Evolutionary conservation across 345 rosid genomes (phyloP).

Genomic region (Hibiscus syriacus): DNA sequence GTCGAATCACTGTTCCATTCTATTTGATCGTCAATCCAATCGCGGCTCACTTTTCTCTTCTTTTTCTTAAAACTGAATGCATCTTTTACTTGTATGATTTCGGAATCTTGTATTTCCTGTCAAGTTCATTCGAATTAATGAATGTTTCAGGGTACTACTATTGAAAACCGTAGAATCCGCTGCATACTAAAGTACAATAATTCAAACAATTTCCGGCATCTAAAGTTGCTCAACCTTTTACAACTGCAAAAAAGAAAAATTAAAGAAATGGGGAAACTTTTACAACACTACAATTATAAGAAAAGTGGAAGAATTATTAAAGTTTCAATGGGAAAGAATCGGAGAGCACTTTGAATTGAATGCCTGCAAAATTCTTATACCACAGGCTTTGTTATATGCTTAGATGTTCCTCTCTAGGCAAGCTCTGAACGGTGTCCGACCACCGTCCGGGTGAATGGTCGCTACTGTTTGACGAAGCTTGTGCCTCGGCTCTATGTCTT

Average conservation of each 20-base stretch:
- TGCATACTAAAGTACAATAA: background rate
- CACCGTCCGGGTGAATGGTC: constrained; percentile 95
- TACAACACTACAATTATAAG: constrained; percentile 28
- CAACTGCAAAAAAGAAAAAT: background rate
- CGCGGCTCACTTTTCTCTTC: too few species aligned
- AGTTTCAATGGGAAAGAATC: constrained; percentile 15
- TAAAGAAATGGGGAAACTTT: constrained; percentile 13
- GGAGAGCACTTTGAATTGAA: constrained; percentile 2
- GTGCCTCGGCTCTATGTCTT: constrained; percentile 86
- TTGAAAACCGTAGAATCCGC: too few species aligned
- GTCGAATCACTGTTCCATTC: too few species aligned
- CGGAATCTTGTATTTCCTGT: too few species aligned
- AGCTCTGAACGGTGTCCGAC: constrained; percentile 93
- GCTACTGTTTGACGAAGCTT: constrained; percentile 79
- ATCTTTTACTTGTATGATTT: too few species aligned
- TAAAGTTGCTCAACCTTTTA: background rate
- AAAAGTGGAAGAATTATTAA: constrained; percentile 13
- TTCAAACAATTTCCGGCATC: background rate
- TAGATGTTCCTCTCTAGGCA: constrained; percentile 87
- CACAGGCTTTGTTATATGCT: constrained; percentile 41
- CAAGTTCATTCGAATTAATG: too few species aligned
- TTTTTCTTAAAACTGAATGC: too few species aligned
- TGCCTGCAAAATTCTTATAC: background rate
- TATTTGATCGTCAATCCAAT: too few species aligned
- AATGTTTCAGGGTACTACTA: too few species aligned